Percentiles rank a stretch among this genome's conserved stretches.
Conservation (phyloP, 495 filamentous ascomycete genomes). For the Hypoxylon lienhwacheense region DNA sequence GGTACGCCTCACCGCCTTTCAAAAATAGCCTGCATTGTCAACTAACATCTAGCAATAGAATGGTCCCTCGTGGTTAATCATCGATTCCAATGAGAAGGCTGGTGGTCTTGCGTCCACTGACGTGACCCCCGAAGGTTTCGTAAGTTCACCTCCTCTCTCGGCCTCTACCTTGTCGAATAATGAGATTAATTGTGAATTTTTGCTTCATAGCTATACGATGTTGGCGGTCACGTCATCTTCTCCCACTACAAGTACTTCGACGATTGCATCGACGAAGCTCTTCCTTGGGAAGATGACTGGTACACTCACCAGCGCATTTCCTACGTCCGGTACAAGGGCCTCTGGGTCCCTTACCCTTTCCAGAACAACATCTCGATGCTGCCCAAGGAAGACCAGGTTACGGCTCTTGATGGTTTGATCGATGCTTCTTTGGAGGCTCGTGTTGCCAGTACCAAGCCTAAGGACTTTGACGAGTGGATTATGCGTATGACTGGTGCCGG, state of each 20-base stretch:
- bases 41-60: constrained; percentile 57
- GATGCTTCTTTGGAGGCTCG: constrained; percentile 88
- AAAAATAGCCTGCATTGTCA: constrained; percentile 4
- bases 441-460: constrained; percentile 85
- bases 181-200: constrained; percentile 29
- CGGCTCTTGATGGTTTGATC: constrained; percentile 95
- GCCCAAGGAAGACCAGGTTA: constrained; percentile 94
- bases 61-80: constrained; percentile 91
- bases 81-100: constrained; percentile 90
- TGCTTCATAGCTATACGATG: constrained; percentile 83
- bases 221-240: constrained; percentile 99
- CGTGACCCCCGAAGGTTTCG: constrained; percentile 94
- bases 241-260: constrained; percentile 99
- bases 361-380: constrained; percentile 99
- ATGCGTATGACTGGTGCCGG: constrained; percentile 87
- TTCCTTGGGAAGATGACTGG: constrained; percentile 93
- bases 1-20: constrained; percentile 57
- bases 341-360: constrained; percentile 99
- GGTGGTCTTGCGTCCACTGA: constrained; percentile 97
- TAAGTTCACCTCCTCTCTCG: constrained; percentile 57
- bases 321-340: constrained; percentile 92
- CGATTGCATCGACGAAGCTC: constrained; percentile 94
- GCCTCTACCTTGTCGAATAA: constrained; percentile 1
- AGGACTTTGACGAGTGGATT: constrained; percentile 99
- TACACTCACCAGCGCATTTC: constrained; percentile 97